A percentile compares a stretch with the other conserved stretches of the same genome.
Conservation (phyloP, 768 basidiomycete species). For the Tylopilus subfusipes region DNA sequence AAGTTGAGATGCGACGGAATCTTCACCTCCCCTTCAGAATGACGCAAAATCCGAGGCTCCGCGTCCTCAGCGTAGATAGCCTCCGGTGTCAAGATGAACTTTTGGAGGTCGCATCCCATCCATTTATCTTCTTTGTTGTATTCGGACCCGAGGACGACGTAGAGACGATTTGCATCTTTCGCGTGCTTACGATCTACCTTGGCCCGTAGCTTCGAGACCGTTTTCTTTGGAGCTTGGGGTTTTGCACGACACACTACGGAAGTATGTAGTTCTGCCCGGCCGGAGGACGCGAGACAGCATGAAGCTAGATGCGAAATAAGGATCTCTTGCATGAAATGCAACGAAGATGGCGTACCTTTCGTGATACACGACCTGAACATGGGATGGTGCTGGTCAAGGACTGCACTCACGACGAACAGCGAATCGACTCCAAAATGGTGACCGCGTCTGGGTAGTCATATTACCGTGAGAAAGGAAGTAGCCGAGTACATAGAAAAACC, state of each 20-base stretch:
- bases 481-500: slow-evolving; percentile 23
- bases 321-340: not conserved
- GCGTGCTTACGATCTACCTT: slow-evolving; percentile 38
- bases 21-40: slow-evolving; percentile 37
- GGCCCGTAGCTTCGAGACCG: slow-evolving; percentile 47
- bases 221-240: slow-evolving; percentile 35
- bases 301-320: slow-evolving; percentile 26
- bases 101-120: slow-evolving; percentile 62
- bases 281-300: slow-evolving; percentile 40
- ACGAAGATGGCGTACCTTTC: slow-evolving; percentile 14
- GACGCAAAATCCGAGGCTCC: slow-evolving; percentile 24
- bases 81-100: slow-evolving; percentile 54
- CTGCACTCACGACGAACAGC: not conserved
- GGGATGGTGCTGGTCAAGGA: not conserved
- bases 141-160: slow-evolving; percentile 73
- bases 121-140: slow-evolving; percentile 65
- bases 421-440: not conserved
- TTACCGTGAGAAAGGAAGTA: slow-evolving; percentile 39
- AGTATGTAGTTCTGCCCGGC: slow-evolving; percentile 46
- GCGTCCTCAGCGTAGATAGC: slow-evolving; percentile 33
- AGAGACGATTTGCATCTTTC: slow-evolving; percentile 44
- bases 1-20: slow-evolving; percentile 58
- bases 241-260: slow-evolving; percentile 39
- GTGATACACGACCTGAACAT: slow-evolving; percentile 29
- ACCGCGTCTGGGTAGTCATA: not conserved